Conservation (phyloP, 306 rosid species). For the Hippophae tibetana region DNA sequence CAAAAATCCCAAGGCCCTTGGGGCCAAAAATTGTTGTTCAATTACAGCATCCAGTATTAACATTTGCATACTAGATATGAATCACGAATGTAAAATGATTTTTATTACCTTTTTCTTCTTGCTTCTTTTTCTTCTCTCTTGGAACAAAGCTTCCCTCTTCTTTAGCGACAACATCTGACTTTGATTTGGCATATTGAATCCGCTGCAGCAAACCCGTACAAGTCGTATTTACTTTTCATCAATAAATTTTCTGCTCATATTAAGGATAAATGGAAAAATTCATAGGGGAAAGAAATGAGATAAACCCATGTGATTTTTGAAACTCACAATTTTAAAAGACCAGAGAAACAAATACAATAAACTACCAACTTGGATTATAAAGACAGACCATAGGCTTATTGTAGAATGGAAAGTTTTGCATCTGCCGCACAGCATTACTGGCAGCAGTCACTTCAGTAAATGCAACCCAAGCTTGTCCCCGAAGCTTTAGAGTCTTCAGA, state of each 20-base stretch:
- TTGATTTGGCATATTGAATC: conserved; percentile 84
- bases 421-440: conserved; percentile 95
- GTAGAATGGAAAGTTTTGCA: conserved; percentile 97
- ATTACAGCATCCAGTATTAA: too few species aligned
- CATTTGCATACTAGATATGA: too few species aligned
- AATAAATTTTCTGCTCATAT: too few species aligned
- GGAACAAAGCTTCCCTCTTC: conserved; percentile 93
- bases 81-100: not conserved
- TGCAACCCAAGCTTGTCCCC: conserved; percentile 91
- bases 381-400: conserved; percentile 93
- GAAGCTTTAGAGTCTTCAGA: conserved; percentile 78
- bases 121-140: conserved; percentile 95
- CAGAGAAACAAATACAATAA: conserved; percentile 1
- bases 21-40: too few species aligned
- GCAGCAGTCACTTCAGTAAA: conserved; percentile 95
- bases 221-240: not conserved
- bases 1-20: too few species aligned
- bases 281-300: too few species aligned
- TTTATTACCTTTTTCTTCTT: conserved; percentile 84
- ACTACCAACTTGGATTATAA: conserved; percentile 5
- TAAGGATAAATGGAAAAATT: too few species aligned
- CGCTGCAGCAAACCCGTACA: conserved; percentile 44
- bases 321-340: too few species aligned
- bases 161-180: conserved; percentile 89
- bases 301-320: too few species aligned